phyloP scores from a whole-genome alignment of 257 asterid genomes.

The Oldenlandia corymbosa region DNA sequence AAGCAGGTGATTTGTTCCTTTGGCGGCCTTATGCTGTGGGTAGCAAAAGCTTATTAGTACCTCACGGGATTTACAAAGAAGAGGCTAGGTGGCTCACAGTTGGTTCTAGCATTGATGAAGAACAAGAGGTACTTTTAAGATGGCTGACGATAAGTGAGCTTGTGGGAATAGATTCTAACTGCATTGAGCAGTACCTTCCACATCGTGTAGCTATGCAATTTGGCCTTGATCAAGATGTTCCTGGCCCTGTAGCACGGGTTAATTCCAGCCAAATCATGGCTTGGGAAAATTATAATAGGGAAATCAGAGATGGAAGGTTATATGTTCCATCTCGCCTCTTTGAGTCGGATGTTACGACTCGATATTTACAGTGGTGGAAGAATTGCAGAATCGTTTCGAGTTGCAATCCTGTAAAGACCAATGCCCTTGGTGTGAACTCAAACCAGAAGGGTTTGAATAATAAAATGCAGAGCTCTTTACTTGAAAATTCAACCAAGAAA shows the following conservation, averaged over 20 bases:
- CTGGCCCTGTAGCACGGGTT: conserved; percentile 10
- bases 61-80: conserved; percentile 21
- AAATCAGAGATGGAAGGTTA: neutral
- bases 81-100: conserved; percentile 15
- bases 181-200: conserved; percentile 38
- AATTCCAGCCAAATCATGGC: neutral
- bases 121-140: conserved; percentile 6
- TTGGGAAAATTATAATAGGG: conserved; percentile 16
- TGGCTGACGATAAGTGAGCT: conserved; percentile 21
- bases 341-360: conserved; percentile 8
- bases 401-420: too few relatives aligned
- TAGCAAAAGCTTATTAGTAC: conserved; percentile 9
- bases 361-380: conserved; percentile 14
- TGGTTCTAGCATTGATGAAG: conserved; percentile 15
- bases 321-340: conserved; percentile 5
- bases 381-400: neutral
- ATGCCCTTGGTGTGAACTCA: neutral
- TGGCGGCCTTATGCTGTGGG: conserved; percentile 36
- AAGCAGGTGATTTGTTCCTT: conserved; percentile 18
- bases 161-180: conserved; percentile 23
- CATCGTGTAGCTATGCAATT: conserved; percentile 54
- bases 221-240: conserved; percentile 44
- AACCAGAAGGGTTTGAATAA: too few relatives aligned
- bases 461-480: too few relatives aligned
- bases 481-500: too few relatives aligned